Conservation (phyloP, 495 filamentous ascomycete species). For the Penicillium herquei region DNA sequence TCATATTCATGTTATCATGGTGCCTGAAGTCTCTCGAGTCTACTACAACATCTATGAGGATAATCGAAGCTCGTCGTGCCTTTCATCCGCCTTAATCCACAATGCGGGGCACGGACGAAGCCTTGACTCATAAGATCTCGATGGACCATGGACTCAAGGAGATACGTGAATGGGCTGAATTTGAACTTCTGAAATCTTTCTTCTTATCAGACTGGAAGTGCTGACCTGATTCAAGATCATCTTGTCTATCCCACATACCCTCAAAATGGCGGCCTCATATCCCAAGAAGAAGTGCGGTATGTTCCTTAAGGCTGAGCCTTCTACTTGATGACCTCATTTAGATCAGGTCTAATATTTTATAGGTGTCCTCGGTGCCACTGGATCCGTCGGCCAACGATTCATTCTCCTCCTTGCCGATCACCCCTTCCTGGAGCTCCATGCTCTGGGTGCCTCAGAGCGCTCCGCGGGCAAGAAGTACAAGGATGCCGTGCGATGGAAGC, state of each 20-base stretch:
- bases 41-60: not conserved
- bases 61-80: not conserved
- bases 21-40: not conserved
- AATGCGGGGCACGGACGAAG: constrained; percentile 17
- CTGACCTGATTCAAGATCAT: constrained; percentile 13
- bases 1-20: not conserved
- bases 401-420: constrained; percentile 79
- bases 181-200: not conserved
- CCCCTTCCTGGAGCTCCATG: constrained; percentile 71
- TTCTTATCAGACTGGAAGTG: not conserved
- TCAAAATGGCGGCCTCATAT: constrained; percentile 36
- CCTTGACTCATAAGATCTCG: constrained; percentile 20
- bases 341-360: constrained; percentile 15
- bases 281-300: constrained; percentile 51
- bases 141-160: not conserved
- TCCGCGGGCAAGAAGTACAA: constrained; percentile 81
- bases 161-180: constrained; percentile 3
- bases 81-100: constrained; percentile 6
- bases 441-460: constrained; percentile 74
- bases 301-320: constrained; percentile 3
- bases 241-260: constrained; percentile 1
- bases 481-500: constrained; percentile 84
- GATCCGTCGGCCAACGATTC: constrained; percentile 83
- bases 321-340: not conserved
- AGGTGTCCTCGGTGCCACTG: constrained; percentile 52